Base-by-base conservation (phyloP, 306 rosid species). In the Vigna unguiculata region DNA sequence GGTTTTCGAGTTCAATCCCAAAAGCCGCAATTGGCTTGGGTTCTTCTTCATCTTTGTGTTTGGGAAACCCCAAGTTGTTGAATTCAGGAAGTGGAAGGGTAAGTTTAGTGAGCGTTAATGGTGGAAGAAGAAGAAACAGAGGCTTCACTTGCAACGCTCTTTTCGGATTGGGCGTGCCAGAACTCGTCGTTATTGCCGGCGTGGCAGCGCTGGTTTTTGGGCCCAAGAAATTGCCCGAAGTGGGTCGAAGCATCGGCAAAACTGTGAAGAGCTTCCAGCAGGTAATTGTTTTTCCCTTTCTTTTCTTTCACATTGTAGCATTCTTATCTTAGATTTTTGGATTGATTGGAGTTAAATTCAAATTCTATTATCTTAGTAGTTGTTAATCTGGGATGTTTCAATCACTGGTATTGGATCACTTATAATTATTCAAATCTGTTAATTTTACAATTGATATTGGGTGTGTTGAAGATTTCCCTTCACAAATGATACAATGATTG, bases 191-290 rank as follows among this genome's bases (percentile, higher is more conserved):
- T 16, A 96, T 96, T 20, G 97, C 97, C 7, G 99, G 97, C 0
- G 99, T 95, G 12, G 99, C 91, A 1, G 99, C 96, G 57, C 74
- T 92, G 72, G 97, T 92, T 71, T 95, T 95, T 77, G 98, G 97
- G 9, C 99, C 99, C 21, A 95, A 88, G 89, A 82, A 95, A 81
- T 80, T 95, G 80, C 99, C 99, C 0, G 99, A 95, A 83, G 92
- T 95, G 1, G 99, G 99, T n/a, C 90, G 86, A 79, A 92, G 97
- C 81, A 90, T 95, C 53, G 99, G 97, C 80, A 92, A 91, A 86
- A 95, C 97, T 21, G 87, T 95, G 45, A 95, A 92, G 85, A 92
- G 97, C 93, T 95, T 95, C 84, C 99, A 95, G 72, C 97, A 92
- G 97, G 99, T 92, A 6, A 28, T 28, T 28, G 2, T 40, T 2